Percentiles rank a stretch among this genome's conserved stretches.
Conservation (phyloP, 2,329 filamentous ascomycete genomes). For the Microsporum ferrugineum region DNA sequence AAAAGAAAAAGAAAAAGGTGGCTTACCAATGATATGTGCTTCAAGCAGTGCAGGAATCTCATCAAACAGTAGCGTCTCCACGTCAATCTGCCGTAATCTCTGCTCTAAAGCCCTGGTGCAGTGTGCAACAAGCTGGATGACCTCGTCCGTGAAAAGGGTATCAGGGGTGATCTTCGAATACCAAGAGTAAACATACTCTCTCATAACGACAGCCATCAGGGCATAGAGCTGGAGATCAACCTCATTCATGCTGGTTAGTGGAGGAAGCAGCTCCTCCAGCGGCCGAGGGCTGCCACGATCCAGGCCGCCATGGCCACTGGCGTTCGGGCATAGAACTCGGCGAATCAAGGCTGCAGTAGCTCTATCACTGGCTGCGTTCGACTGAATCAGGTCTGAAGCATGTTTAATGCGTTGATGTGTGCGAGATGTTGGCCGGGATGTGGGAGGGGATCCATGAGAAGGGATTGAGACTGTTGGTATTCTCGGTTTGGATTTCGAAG, state of each 20-base stretch:
- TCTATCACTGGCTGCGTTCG: constrained; percentile 55
- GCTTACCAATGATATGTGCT: constrained; percentile 55
- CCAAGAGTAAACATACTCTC: constrained; percentile 86
- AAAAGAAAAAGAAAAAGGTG: neutral
- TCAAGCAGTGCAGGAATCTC: constrained; percentile 75
- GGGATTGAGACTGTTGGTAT: constrained; percentile 19
- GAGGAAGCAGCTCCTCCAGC: constrained; percentile 73
- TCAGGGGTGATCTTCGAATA: constrained; percentile 88
- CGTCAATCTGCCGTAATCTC: constrained; percentile 66
- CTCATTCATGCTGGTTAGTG: constrained; percentile 86
- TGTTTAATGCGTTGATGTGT: constrained; percentile 18
- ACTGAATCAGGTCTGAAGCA: constrained; percentile 22
- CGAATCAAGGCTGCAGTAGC: constrained; percentile 73
- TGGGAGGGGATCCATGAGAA: constrained; percentile 22
- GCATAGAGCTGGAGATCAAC: constrained; percentile 90
- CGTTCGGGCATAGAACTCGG: constrained; percentile 66
- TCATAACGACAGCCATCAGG: constrained; percentile 75
- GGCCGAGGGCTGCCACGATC: constrained; percentile 50
- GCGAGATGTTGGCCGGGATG: constrained; percentile 25
- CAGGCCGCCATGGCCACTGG: constrained; percentile 34
- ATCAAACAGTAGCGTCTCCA: constrained; percentile 73
- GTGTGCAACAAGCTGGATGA: constrained; percentile 84
- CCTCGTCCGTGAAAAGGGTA: constrained; percentile 73
- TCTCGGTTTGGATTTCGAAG: neutral
- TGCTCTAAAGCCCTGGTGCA: constrained; percentile 81